phyloP scores from a whole-genome alignment of 73 alveolate genomes.

The Stentor coeruleus region DNA sequence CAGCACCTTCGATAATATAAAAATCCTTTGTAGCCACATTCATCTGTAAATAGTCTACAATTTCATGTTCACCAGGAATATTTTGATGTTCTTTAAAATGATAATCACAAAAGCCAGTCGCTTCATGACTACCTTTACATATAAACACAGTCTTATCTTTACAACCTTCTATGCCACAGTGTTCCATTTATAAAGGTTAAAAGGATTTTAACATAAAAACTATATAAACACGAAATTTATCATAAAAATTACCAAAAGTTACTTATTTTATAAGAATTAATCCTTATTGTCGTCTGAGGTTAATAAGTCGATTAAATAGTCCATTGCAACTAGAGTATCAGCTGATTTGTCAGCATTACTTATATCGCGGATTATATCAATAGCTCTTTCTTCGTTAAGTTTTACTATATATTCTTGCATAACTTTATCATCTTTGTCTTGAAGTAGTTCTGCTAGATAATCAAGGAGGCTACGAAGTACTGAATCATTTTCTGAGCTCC shows the following conservation, averaged over 20 bases:
- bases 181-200: too few relatives aligned
- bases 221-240: too few relatives aligned
- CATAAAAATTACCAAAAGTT: too few relatives aligned
- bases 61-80: neutral
- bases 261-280: too few relatives aligned
- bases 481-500: conserved; percentile 16
- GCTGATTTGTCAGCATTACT: neutral
- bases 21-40: too few relatives aligned
- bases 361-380: conserved; percentile 10
- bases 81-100: neutral
- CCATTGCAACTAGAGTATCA: neutral
- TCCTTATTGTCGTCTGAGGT: too few relatives aligned
- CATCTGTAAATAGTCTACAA: too few relatives aligned
- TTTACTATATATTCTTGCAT: neutral
- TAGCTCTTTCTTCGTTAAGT: neutral
- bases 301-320: neutral
- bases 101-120: neutral
- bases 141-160: too few relatives aligned
- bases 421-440: neutral
- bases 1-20: too few relatives aligned
- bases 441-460: neutral
- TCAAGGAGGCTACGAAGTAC: neutral
- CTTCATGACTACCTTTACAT: neutral
- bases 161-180: too few relatives aligned
- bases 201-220: too few relatives aligned